Base-by-base conservation (phyloP, 352 stramenopile species). In the Phytophthora sp. region DNA sequence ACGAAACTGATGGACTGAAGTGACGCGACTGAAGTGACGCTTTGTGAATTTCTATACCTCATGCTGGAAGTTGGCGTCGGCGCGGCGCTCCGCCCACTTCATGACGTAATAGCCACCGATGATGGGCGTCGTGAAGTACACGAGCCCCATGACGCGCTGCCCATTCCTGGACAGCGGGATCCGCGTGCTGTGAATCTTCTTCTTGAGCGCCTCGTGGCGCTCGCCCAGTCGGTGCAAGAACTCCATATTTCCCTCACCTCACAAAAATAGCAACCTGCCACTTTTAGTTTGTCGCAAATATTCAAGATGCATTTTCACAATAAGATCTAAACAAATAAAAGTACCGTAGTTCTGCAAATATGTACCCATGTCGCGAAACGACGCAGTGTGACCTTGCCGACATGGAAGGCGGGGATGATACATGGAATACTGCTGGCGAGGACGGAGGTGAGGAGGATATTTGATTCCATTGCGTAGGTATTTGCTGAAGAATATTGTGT, bases 61-160 rank as follows among this genome's bases (percentile, higher is more conserved):
- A 18, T 76, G 67, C 59, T 82, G 76, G 57, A 94, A 90, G 66
- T 96, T 96, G 41, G 61, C 63, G 30, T 93, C 80, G 9, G 90
- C 86, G 26, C 73, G 79, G 46, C 75, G 66, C 52, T 93, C 81
- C 16, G 90, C 71, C 89, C 89, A 97, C 66, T 98, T 91, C 93
- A 98, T 98, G 57, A 98, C 72, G 64, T 84, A 97, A 69, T 97
- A 97, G 41, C 93, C 93, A 35, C 78, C 79, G 8, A 98, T 68
- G 38, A 98, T 75, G 0, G 93, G 93, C 36, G 91, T 80, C 30
- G 78, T 82, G 64, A 98, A 98, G 75, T 98, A 98, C 18, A 98
- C 86, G 45, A 94, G 24, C 1, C 73, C 86, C 91, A 98, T 98
- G 38, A 81, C 52, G 18, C 80, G 79, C 73, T 95, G 90, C 3